These are phyloP conservation scores for Stellera chamaejasme DNA, from an alignment of 345 rosid genomes.

Conservation along the genomic window DNA sequence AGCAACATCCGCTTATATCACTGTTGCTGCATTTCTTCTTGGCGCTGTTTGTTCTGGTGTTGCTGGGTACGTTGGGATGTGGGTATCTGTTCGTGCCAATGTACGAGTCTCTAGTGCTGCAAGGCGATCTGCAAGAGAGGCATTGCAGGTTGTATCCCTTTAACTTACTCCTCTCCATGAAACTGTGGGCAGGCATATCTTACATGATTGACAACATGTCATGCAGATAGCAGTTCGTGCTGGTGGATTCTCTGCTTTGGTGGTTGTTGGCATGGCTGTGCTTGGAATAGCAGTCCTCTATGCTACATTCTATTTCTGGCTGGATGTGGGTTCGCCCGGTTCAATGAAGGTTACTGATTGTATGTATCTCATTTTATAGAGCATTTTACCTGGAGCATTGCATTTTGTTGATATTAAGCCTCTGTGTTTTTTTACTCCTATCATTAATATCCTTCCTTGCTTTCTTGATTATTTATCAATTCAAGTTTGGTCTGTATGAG, in stretches of 20 bases:
- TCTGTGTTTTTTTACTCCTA: no score
- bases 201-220: slow-evolving; percentile 21
- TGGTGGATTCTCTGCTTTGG: slow-evolving; percentile 97
- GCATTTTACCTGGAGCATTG: not conserved
- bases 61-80: slow-evolving; percentile 98
- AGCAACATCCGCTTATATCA: slow-evolving; percentile 73
- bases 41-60: slow-evolving; percentile 94
- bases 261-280: slow-evolving; percentile 99
- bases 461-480: slow-evolving; percentile 7
- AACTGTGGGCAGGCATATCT: slow-evolving; percentile 14
- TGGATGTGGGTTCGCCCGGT: slow-evolving; percentile 84
- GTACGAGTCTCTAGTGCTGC: slow-evolving; percentile 99
- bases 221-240: slow-evolving; percentile 90
- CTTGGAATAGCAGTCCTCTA: slow-evolving; percentile 93
- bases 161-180: slow-evolving; percentile 12
- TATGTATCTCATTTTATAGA: slow-evolving; percentile 31
- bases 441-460: slow-evolving; percentile 5
- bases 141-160: slow-evolving; percentile 70
- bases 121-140: slow-evolving; percentile 98
- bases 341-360: slow-evolving; percentile 87
- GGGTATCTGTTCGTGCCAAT: slow-evolving; percentile 99
- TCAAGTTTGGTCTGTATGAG: not conserved
- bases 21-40: slow-evolving; percentile 90
- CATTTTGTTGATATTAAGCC: no score
- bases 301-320: slow-evolving; percentile 83